Evolutionary conservation across 345 rosid species (phyloP).

Genomic region (Anastatica hierochuntica): DNA sequence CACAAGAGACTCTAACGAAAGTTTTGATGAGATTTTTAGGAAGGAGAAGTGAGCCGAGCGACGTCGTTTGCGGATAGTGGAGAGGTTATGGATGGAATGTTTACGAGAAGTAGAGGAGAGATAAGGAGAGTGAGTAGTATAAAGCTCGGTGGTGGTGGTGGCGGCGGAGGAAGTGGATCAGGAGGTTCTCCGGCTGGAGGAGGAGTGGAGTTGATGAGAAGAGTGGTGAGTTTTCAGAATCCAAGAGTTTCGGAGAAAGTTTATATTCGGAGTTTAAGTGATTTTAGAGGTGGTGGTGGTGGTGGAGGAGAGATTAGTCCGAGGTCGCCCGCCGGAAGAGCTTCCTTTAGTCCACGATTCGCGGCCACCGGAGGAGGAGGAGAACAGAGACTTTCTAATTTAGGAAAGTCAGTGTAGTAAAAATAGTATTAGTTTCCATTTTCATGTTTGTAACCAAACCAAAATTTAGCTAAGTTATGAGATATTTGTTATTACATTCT

Average conservation of each 20-base stretch:
- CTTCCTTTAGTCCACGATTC: slow-evolving; percentile 49
- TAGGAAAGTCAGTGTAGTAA: slow-evolving; percentile 57
- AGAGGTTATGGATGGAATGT: slow-evolving; percentile 69
- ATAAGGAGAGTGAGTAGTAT: slow-evolving; percentile 54
- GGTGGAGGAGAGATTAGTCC: slow-evolving; percentile 39
- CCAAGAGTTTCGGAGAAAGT: slow-evolving; percentile 52
- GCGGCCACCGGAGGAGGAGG: slow-evolving; percentile 6
- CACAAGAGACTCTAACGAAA: neutral
- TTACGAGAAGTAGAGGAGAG: slow-evolving; percentile 86
- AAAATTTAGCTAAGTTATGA: too few species aligned
- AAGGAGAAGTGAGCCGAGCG: slow-evolving; percentile 49
- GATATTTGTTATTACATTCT: too few species aligned
- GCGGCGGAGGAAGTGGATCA: too few species aligned
- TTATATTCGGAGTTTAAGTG: slow-evolving; percentile 47
- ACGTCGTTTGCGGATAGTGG: slow-evolving; percentile 59
- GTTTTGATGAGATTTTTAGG: slow-evolving; percentile 23
- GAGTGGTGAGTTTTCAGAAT: slow-evolving; percentile 41
- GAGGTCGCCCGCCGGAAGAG: too few species aligned
- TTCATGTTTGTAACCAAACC: too few species aligned
- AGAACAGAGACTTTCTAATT: slow-evolving; percentile 47
- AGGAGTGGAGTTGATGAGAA: slow-evolving; percentile 24
- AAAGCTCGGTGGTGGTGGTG: slow-evolving; percentile 33
- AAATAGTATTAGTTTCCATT: too few species aligned
- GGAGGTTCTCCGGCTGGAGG: slow-evolving; percentile 37
- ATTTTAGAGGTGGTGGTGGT: slow-evolving; percentile 33